A percentile compares a stretch with the other conserved stretches of the same genome.
phyloP scores from a whole-genome alignment of 805 yeast genomes.

The Ogataea philodendri region DNA sequence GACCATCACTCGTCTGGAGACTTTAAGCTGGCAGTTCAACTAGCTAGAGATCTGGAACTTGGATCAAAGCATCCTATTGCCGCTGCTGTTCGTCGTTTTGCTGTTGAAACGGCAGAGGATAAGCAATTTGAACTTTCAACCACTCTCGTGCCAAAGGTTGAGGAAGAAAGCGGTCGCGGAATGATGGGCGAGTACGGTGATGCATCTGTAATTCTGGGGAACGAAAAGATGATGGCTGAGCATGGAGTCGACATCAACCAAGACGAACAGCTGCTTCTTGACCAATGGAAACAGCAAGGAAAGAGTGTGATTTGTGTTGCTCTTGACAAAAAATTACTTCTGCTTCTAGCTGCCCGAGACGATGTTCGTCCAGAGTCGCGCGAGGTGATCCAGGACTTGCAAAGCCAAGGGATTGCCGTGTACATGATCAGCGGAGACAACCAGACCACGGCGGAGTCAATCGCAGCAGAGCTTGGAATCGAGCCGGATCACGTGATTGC shows the following conservation, averaged over 20 bases:
- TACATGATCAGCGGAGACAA: conserved; percentile 84
- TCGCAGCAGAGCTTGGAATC: conserved; percentile 64
- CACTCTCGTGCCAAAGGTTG: conserved; percentile 45
- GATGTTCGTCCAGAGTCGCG: conserved; percentile 56
- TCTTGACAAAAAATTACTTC: conserved; percentile 40
- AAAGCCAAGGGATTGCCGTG: conserved; percentile 46
- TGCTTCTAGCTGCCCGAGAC: conserved; percentile 61
- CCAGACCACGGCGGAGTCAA: conserved; percentile 60
- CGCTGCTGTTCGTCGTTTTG: conserved; percentile 48
- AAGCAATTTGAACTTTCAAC: conserved; percentile 23
- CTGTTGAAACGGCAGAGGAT: conserved; percentile 21
- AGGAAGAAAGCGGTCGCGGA: conserved; percentile 62
- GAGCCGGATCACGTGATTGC: conserved; percentile 52
- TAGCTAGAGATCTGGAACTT: conserved; percentile 56
- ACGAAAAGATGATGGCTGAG: conserved; percentile 56
- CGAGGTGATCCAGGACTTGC: conserved; percentile 44
- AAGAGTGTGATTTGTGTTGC: conserved; percentile 64
- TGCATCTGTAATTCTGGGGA: conserved; percentile 49
- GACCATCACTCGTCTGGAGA: conserved; percentile 39
- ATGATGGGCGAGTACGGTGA: conserved; percentile 42
- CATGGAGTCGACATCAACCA: conserved; percentile 39
- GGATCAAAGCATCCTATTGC: conserved; percentile 72
- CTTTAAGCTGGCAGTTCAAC: conserved; percentile 40
- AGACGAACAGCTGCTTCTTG: conserved; percentile 36
- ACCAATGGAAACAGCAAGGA: conserved; percentile 59